Evolutionary conservation across 352 stramenopile species (phyloP).

Genomic region (Globisporangium acanthophoron): DNA sequence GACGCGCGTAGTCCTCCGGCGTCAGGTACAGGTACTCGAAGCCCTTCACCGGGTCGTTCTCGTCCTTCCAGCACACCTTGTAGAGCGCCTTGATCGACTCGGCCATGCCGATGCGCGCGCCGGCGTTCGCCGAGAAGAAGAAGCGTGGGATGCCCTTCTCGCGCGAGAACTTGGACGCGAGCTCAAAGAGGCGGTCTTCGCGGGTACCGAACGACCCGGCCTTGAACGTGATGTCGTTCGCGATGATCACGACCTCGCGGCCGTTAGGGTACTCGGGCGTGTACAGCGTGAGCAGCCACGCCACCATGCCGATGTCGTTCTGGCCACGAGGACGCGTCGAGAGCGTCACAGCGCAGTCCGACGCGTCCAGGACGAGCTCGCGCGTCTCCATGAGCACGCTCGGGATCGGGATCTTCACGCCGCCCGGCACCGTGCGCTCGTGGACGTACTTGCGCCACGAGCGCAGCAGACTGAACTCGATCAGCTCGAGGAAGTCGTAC

Average conservation of each 20-base stretch:
- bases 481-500: conserved; percentile 99
- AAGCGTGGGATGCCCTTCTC: conserved; percentile 93
- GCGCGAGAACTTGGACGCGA: conserved; percentile 94
- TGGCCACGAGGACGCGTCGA: conserved; percentile 85
- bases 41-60: conserved; percentile 94
- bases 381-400: conserved; percentile 92
- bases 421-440: conserved; percentile 60
- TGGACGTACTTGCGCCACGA: conserved; percentile 91
- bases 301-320: conserved; percentile 99
- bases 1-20: conserved; percentile 91
- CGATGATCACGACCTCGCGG: conserved; percentile 97
- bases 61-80: conserved; percentile 97
- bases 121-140: conserved; percentile 99
- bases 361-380: conserved; percentile 91
- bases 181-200: conserved; percentile 99
- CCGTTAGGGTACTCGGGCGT: conserved; percentile 97
- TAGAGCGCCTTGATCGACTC: conserved; percentile 98
- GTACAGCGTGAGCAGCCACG: conserved; percentile 97
- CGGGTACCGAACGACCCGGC: conserved; percentile 98
- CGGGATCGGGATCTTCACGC: conserved; percentile 63
- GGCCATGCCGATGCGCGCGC: conserved; percentile 97
- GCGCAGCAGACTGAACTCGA: conserved; percentile 94
- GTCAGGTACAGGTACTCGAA: conserved; percentile 99
- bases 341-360: conserved; percentile 51
- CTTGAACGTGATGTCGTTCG: conserved; percentile 99